Conservation (phyloP, 192 early-diverging fungal species). For the Obelidium mucronatum region DNA sequence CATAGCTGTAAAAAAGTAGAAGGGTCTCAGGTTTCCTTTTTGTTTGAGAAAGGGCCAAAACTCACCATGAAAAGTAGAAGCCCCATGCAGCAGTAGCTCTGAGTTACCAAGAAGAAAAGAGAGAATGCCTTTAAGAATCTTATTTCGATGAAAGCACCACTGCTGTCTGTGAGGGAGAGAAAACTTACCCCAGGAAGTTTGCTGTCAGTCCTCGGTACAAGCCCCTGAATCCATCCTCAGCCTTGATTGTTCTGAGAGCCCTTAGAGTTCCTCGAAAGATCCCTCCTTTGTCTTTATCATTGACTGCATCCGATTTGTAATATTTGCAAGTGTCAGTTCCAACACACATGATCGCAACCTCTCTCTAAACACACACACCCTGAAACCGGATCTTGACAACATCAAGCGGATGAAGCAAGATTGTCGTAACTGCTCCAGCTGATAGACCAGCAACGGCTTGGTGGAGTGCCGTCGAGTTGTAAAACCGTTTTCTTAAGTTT, state of each 20-base stretch:
- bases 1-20: slow-evolving; percentile 49
- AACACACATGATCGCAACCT: too few species aligned
- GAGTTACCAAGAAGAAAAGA: too few species aligned
- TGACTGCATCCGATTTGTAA: slow-evolving; percentile 16
- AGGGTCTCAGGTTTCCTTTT: neutral
- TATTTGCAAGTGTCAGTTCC: slow-evolving; percentile 2
- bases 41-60: neutral
- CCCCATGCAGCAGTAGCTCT: slow-evolving; percentile 92
- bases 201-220: slow-evolving; percentile 89
- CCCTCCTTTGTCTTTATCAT: slow-evolving; percentile 32
- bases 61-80: slow-evolving; percentile 92
- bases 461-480: slow-evolving; percentile 57
- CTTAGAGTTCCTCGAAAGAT: slow-evolving; percentile 65
- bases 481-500: slow-evolving; percentile 14
- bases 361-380: slow-evolving; percentile 1
- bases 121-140: too few species aligned
- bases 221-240: slow-evolving; percentile 63
- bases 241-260: slow-evolving; percentile 13
- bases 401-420: slow-evolving; percentile 82
- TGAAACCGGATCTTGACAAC: slow-evolving; percentile 77
- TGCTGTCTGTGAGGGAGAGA: too few species aligned
- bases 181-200: slow-evolving; percentile 91
- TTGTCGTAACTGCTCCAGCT: slow-evolving; percentile 83
- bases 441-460: slow-evolving; percentile 89
- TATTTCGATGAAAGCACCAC: too few species aligned